phyloP scores from a whole-genome alignment of 2,329 filamentous ascomycete species.

The Alternaria triticina region DNA sequence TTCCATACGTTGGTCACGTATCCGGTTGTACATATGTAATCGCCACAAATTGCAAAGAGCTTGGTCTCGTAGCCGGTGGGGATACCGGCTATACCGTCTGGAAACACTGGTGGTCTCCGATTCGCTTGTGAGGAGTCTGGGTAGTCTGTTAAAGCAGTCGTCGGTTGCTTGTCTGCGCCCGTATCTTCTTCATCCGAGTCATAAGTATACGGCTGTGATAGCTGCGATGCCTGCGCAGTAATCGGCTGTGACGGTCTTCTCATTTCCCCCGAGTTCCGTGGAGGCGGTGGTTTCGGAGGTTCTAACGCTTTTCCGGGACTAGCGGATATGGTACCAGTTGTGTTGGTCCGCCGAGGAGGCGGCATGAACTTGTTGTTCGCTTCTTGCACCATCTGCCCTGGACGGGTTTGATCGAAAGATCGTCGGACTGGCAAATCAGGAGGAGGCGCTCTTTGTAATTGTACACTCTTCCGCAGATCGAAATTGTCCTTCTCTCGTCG shows the following conservation, averaged over 20 bases:
- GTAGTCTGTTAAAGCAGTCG: conserved; percentile 67
- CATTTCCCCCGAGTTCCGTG: conserved; percentile 44
- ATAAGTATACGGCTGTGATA: conserved; percentile 42
- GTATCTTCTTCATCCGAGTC: conserved; percentile 60
- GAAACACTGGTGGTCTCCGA: conserved; percentile 77
- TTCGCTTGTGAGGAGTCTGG: conserved; percentile 87
- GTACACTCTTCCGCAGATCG: conserved; percentile 45
- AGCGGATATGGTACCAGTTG: conserved; percentile 16
- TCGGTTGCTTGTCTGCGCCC: conserved; percentile 53
- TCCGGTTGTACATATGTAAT: conserved; percentile 85
- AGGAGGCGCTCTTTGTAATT: conserved; percentile 35
- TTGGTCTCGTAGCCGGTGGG: conserved; percentile 85
- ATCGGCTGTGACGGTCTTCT: conserved; percentile 31
- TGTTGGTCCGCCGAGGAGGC: conserved; percentile 45
- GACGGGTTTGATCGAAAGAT: conserved; percentile 45
- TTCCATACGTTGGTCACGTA: conserved; percentile 90
- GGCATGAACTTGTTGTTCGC: conserved; percentile 38
- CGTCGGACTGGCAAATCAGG: conserved; percentile 44
- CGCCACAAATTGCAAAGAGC: conserved; percentile 85
- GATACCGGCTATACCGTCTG: conserved; percentile 76
- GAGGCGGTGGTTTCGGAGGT: conserved; percentile 43
- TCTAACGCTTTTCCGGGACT: conserved; percentile 31
- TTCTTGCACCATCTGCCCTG: conserved; percentile 31
- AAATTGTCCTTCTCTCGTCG: conserved; percentile 47
- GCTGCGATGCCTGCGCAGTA: conserved; percentile 18